Conservation (phyloP, 2,329 filamentous ascomycete species). For the Didymella pinodella region DNA sequence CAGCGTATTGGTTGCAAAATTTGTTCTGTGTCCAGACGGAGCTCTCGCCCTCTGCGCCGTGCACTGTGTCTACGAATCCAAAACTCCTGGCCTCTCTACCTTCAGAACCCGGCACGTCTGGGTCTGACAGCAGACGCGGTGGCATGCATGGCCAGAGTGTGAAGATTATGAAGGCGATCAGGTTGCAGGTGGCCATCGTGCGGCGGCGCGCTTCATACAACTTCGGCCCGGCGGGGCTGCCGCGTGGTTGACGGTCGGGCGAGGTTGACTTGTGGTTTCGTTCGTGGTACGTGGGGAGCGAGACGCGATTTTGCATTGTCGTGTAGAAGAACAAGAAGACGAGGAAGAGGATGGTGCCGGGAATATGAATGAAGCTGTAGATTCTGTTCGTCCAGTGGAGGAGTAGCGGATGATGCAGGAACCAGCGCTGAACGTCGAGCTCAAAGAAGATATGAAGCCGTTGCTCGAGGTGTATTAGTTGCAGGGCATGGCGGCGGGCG, state of each 20-base stretch:
- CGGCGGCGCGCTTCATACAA: slow-evolving; percentile 64
- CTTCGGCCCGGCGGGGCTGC: slow-evolving; percentile 58
- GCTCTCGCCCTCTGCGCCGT: slow-evolving; percentile 65
- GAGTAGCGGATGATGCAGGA: slow-evolving; percentile 62
- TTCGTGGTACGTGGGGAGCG: slow-evolving; percentile 52
- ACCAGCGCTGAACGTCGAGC: slow-evolving; percentile 66
- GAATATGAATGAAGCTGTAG: slow-evolving; percentile 82
- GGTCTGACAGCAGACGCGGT: slow-evolving; percentile 64
- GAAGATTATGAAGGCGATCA: slow-evolving; percentile 67
- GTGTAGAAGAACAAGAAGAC: slow-evolving; percentile 74
- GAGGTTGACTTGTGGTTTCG: slow-evolving; percentile 37
- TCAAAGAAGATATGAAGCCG: slow-evolving; percentile 71
- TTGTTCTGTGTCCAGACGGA: slow-evolving; percentile 76
- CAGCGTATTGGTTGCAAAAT: slow-evolving; percentile 80
- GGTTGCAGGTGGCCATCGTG: slow-evolving; percentile 66
- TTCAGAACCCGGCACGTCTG: slow-evolving; percentile 60
- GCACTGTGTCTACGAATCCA: slow-evolving; percentile 67
- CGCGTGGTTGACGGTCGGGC: slow-evolving; percentile 22
- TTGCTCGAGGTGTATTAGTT: slow-evolving; percentile 73
- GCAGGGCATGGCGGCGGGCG: slow-evolving; percentile 72
- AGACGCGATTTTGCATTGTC: slow-evolving; percentile 64
- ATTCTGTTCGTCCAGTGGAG: slow-evolving; percentile 75
- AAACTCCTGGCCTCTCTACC: slow-evolving; percentile 67
- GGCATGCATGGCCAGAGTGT: slow-evolving; percentile 69
- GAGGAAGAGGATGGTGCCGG: slow-evolving; percentile 75